Base-by-base conservation (phyloP, 2,329 filamentous ascomycete genomes). In the Colletotrichum sp. region DNA sequence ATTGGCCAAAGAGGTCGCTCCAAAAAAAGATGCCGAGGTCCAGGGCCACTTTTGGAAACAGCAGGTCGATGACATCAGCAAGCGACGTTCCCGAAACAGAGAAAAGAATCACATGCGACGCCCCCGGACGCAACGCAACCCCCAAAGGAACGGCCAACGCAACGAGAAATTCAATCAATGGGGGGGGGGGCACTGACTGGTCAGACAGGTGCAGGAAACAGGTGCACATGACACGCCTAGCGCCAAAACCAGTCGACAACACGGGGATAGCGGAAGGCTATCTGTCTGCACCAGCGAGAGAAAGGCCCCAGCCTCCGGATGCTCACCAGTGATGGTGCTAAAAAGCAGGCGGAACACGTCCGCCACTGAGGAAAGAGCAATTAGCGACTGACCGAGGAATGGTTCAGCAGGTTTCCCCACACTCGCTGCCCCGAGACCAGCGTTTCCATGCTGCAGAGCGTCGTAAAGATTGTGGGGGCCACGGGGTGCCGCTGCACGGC, bases 51-150 rank as follows among this genome's bases (percentile, higher is more conserved):
- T 71, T 59, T 57, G 55, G 69, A 55, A 74, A 52, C 73, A 13
- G 59, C 30, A 71, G 36, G 36, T 76, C 74, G 74, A 74, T 76
- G 74, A 76, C 74, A 76, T 76, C 74, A 75, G 60, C 72, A 68
- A 16, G 70, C 44, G 64, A 60, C 32, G 24, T 64, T 59, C 59
- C 70, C 74, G 74, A 74, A 75, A 75, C 70, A 59, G 44, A 39
- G 55, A 4, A 55, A 52, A 34, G 18, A 74, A 74, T 76, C 74
- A 76, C 74, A 76, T 76, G 74, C 57, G 69, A 48, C 32, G 48
- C 39, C 62, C 57, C 62, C 68, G 32, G 52, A 55, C 63, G 55
- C 69, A 72, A 62, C 39, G 60, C 13, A 63, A 30, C 36, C 36
- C 44, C 26, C 10, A 15, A 28, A 13, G n/a, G 28, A 57, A 28